These are phyloP conservation scores for Peronosclerospora sorghi DNA, from an alignment of 352 stramenopile species.

Conservation along the genomic window DNA sequence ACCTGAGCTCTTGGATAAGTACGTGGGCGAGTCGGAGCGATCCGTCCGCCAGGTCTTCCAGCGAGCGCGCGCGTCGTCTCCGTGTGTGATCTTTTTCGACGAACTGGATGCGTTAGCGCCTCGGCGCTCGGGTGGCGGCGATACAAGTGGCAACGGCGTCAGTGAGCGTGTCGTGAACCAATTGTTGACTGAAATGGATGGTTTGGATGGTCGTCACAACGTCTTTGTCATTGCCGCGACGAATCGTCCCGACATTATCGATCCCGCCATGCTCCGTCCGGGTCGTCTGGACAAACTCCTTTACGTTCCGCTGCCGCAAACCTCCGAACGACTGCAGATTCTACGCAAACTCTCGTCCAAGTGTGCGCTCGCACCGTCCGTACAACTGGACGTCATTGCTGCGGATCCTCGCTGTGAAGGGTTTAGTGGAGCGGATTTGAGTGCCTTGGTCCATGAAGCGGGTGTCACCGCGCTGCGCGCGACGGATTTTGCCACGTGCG, in stretches of 20 bases:
- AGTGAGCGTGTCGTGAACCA: constrained; percentile 96
- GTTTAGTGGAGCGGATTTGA: constrained; percentile 97
- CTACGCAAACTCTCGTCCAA: constrained; percentile 84
- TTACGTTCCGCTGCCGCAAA: constrained; percentile 93
- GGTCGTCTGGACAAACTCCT: constrained; percentile 97
- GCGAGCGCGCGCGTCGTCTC: constrained; percentile 92
- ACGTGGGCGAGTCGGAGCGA: constrained; percentile 96
- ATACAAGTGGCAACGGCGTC: constrained; percentile 78
- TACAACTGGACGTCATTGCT: constrained; percentile 89
- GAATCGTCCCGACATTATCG: constrained; percentile 97
- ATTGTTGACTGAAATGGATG: constrained; percentile 99
- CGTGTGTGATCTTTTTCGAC: constrained; percentile 99
- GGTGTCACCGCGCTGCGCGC: constrained; percentile 89
- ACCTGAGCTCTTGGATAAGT: constrained; percentile 98
- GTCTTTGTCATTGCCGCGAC: constrained; percentile 95
- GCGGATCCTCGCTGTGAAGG: constrained; percentile 81
- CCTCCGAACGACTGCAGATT: constrained; percentile 78
- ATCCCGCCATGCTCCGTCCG: constrained; percentile 97
- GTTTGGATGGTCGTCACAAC: constrained; percentile 90
- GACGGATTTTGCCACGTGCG: constrained; percentile 30
- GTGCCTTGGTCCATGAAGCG: constrained; percentile 93
- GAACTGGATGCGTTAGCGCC: constrained; percentile 97
- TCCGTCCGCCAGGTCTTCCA: constrained; percentile 95
- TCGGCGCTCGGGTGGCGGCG: constrained; percentile 66
- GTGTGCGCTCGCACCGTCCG: constrained; percentile 35